These are phyloP conservation scores for Calonectria hongkongensis DNA, from an alignment of 2,329 filamentous ascomycete species.

Conservation along the genomic window DNA sequence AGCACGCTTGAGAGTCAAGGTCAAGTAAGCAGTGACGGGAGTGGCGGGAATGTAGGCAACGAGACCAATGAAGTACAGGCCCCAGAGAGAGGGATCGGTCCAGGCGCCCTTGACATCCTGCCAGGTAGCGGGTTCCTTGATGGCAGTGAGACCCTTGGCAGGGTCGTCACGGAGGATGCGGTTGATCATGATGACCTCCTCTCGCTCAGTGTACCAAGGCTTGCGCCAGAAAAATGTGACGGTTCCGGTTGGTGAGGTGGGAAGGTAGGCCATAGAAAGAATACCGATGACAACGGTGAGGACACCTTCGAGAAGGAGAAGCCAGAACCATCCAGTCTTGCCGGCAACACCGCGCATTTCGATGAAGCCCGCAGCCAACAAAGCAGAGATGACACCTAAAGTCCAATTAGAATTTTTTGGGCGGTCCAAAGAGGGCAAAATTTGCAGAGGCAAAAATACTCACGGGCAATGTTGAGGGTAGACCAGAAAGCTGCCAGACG, in stretches of 20 bases:
- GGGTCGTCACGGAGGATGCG: slow-evolving; percentile 72
- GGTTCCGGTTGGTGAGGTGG: slow-evolving; percentile 79
- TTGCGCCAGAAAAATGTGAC: slow-evolving; percentile 76
- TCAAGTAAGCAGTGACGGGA: slow-evolving; percentile 70
- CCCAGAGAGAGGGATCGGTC: slow-evolving; percentile 69
- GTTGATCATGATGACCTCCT: slow-evolving; percentile 83
- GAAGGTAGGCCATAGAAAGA: slow-evolving; percentile 76
- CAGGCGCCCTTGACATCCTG: slow-evolving; percentile 66
- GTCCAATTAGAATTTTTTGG: background rate
- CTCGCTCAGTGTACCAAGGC: slow-evolving; percentile 79
- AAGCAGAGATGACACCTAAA: slow-evolving; percentile 66
- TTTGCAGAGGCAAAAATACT: slow-evolving; percentile 6
- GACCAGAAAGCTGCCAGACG: slow-evolving; percentile 83
- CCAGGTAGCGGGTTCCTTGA: slow-evolving; percentile 65
- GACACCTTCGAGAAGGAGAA: slow-evolving; percentile 65
- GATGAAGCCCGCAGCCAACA: slow-evolving; percentile 67
- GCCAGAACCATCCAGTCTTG: slow-evolving; percentile 74
- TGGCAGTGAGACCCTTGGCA: slow-evolving; percentile 69
- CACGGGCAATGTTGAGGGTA: slow-evolving; percentile 64
- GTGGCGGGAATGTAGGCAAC: slow-evolving; percentile 69
- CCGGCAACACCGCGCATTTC: slow-evolving; percentile 70
- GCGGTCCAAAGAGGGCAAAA: background rate
- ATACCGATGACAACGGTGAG: slow-evolving; percentile 72
- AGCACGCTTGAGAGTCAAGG: slow-evolving; percentile 73
- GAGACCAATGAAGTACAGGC: slow-evolving; percentile 69